These are phyloP conservation scores for Rhynchospora breviuscula DNA, from an alignment of 176 grass and related monocot species.

Conservation along the genomic window DNA sequence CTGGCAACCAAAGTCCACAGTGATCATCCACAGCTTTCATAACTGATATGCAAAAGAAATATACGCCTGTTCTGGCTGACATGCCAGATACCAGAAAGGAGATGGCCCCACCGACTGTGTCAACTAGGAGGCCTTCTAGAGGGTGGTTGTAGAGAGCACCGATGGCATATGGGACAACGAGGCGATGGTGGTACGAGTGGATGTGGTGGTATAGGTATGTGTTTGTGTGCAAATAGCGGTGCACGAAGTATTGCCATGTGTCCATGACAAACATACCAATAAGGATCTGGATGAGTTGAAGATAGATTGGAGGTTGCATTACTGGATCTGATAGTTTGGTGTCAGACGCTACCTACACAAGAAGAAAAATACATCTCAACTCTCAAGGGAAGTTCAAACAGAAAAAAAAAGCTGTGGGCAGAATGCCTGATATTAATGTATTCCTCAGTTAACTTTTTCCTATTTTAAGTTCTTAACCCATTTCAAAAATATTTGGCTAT, in stretches of 20 bases:
- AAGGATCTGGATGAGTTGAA: constrained; percentile 13
- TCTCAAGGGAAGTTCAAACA: neutral
- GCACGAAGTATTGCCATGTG: constrained; percentile 26
- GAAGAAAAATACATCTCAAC: neutral
- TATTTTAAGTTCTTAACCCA: neutral
- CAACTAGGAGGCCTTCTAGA: constrained; percentile 14
- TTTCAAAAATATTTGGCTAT: neutral
- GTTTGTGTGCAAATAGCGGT: constrained; percentile 17
- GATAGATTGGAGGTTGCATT: neutral
- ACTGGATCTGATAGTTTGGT: neutral
- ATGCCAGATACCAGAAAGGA: constrained; percentile 26
- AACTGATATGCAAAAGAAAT: constrained; percentile 13
- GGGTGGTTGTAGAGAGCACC: constrained; percentile 25
- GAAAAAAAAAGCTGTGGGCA: neutral
- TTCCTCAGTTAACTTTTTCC: neutral
- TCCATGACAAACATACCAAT: neutral
- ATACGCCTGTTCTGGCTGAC: neutral
- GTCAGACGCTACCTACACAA: neutral
- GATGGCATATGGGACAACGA: neutral
- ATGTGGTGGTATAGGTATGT: constrained; percentile 3
- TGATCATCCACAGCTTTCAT: constrained; percentile 15
- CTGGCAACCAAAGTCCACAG: constrained; percentile 10
- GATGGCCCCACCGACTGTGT: constrained; percentile 5
- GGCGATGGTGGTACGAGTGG: constrained; percentile 3
- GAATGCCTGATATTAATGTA: neutral